phyloP scores from a whole-genome alignment of 2,329 filamentous ascomycete species.

The Pseudodiploospora longispora region DNA sequence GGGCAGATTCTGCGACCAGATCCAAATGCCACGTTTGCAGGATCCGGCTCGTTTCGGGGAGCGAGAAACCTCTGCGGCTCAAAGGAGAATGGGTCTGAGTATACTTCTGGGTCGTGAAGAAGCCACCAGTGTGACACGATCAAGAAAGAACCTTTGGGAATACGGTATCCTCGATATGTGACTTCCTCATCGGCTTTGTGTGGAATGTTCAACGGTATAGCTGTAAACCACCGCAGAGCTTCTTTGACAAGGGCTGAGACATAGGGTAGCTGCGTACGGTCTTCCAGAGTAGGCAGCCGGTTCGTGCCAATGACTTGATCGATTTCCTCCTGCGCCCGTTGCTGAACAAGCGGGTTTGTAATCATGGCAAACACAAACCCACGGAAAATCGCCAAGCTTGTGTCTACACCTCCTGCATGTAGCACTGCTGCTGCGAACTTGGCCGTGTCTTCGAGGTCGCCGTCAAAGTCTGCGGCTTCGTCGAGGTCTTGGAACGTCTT shows the following conservation, averaged over 20 bases:
- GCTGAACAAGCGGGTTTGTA: constrained; percentile 27
- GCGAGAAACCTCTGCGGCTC: constrained; percentile 5
- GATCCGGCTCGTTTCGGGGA: constrained; percentile 8
- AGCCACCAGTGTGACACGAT: constrained; percentile 2
- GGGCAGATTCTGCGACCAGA: constrained; percentile 8
- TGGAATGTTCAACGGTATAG: neutral
- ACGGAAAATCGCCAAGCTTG: constrained; percentile 25
- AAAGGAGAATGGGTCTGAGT: neutral
- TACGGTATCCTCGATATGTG: neutral
- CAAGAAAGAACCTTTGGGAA: constrained; percentile 4
- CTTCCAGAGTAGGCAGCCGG: constrained; percentile 6
- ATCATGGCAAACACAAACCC: constrained; percentile 34
- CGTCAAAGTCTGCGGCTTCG: no score
- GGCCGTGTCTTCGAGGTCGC: no score
- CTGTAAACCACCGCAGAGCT: constrained; percentile 11
- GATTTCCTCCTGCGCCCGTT: constrained; percentile 32
- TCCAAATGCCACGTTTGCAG: neutral
- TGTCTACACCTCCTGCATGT: constrained; percentile 27
- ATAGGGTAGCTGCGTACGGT: constrained; percentile 15
- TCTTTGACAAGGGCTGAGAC: constrained; percentile 18
- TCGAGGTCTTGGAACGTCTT: no score
- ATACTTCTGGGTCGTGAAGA: constrained; percentile 1
- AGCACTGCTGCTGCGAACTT: no score
- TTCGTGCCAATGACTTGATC: constrained; percentile 27
- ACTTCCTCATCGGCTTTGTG: constrained; percentile 1